Evolutionary conservation across 345 rosid genomes (phyloP).

Genomic region (Xanthoceras sorbifolium): DNA sequence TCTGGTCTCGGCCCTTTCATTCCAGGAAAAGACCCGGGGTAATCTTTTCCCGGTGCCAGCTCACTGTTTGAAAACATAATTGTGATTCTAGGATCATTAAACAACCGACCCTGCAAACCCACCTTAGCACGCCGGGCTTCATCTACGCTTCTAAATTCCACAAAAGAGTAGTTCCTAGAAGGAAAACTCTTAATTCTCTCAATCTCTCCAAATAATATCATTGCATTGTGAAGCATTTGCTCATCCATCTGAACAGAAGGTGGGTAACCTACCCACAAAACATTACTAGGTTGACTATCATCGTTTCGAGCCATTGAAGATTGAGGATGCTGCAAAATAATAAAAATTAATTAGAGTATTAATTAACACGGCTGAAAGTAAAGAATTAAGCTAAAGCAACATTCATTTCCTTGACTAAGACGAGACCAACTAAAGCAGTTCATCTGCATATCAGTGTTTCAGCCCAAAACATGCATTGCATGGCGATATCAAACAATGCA

Average conservation of each 20-base stretch:
- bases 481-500: neutral
- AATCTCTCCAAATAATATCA: constrained; percentile 98
- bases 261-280: constrained; percentile 94
- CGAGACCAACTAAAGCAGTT: neutral
- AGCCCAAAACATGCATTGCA: neutral
- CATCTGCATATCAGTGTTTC: neutral
- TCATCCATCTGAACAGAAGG: constrained; percentile 89
- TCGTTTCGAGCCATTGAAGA: constrained; percentile 50
- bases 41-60: constrained; percentile 63
- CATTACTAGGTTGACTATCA: constrained; percentile 77
- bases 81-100: constrained; percentile 88
- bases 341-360: constrained; percentile 10
- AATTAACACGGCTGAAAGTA: neutral
- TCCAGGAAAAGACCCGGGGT: constrained; percentile 50
- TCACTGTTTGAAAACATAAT: constrained; percentile 78
- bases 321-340: constrained; percentile 48
- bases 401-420: neutral
- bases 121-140: constrained; percentile 98
- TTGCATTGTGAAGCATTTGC: constrained; percentile 94
- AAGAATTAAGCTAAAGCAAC: neutral
- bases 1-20: constrained; percentile 62
- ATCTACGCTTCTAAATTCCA: constrained; percentile 91
- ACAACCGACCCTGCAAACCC: constrained; percentile 88
- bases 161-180: constrained; percentile 79
- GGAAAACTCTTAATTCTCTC: constrained; percentile 84